phyloP scores from a whole-genome alignment of 192 early-diverging fungal species.

The Backusella tuberculispora region DNA sequence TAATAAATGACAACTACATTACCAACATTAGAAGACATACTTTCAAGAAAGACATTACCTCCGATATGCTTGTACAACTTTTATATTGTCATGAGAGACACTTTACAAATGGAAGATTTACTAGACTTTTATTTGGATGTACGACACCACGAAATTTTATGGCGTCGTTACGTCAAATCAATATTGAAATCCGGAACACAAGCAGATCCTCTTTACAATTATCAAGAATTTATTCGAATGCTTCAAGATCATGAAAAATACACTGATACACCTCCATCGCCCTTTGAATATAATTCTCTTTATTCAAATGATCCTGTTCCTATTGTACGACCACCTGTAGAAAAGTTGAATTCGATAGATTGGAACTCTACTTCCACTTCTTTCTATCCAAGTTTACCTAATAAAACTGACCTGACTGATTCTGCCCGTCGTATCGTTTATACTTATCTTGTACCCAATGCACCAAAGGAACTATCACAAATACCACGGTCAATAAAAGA shows the following conservation, averaged over 20 bases:
- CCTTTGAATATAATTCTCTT: not conserved
- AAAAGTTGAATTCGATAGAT: not conserved
- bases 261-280: not conserved
- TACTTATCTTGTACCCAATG: slow-evolving; percentile 51
- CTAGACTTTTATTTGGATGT: slow-evolving; percentile 80
- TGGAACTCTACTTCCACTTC: no score
- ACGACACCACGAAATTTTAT: slow-evolving; percentile 68
- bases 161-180: slow-evolving; percentile 53
- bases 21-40: slow-evolving; percentile 68
- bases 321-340: not conserved
- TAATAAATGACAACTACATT: slow-evolving; percentile 55
- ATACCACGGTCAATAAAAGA: slow-evolving; percentile 35
- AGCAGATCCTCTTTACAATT: no score
- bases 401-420: slow-evolving; percentile 22
- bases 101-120: slow-evolving; percentile 59
- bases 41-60: slow-evolving; percentile 65
- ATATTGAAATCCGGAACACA: slow-evolving; percentile 33
- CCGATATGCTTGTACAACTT: slow-evolving; percentile 78
- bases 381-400: slow-evolving; percentile 16
- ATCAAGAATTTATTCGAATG: not conserved
- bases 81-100: slow-evolving; percentile 72
- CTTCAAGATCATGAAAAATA: not conserved
- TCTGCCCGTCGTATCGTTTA: slow-evolving; percentile 58
- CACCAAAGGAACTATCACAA: slow-evolving; percentile 46
- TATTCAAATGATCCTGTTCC: not conserved